Base-by-base conservation (phyloP, 176 grass and related monocot genomes). In the Raddia guianensis region DNA sequence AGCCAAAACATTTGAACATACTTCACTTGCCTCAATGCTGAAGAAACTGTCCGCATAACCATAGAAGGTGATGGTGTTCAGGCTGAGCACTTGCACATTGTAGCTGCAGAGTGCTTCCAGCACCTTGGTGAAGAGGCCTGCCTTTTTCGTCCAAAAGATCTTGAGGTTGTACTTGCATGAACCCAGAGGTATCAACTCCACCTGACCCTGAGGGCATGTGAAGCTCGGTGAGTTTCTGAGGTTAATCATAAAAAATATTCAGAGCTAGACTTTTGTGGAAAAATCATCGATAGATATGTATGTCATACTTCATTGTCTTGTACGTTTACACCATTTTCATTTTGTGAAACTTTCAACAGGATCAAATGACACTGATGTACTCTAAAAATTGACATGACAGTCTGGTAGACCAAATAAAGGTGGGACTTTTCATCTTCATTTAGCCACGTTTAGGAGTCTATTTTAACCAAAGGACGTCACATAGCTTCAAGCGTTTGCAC, bases 91-190 rank as follows among this genome's bases (percentile, higher is more conserved):
- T 15, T 88, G 74, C 0, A 71, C 86, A 15, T 87, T 87, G 65
- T 89, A 87, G 72, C 79, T 85, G 73, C 63, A 85, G 49, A 98
- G 80, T 21, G 86, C 84, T 72, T 98, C 84, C 49, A 98, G 63
- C 64, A 98, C 79, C 85, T 75, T 91, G 58, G 83, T 89, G 81
- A 93, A 95, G 66, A 70, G 60, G 12, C 88, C 90, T 15, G 74
- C 44, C 67, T 67, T 88, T 20, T 89, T 94, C 59, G 63, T 74
- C 76, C 82, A 92, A 16, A 90, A 86, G 21, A 90, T 89, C 76
- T 80, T 88, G 18, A 97, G 66, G 45, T 90, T 90, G 77, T 90
- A 92, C 83, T 87, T 92, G 58, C 65, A 79, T 61, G 66, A 45
- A 18, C 85, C 90, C 9, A 94, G 80, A 35, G 84, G 86, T 51